These are phyloP conservation scores for Penicillium sp. DNA, from an alignment of 2,329 filamentous ascomycete species.

Conservation along the genomic window DNA sequence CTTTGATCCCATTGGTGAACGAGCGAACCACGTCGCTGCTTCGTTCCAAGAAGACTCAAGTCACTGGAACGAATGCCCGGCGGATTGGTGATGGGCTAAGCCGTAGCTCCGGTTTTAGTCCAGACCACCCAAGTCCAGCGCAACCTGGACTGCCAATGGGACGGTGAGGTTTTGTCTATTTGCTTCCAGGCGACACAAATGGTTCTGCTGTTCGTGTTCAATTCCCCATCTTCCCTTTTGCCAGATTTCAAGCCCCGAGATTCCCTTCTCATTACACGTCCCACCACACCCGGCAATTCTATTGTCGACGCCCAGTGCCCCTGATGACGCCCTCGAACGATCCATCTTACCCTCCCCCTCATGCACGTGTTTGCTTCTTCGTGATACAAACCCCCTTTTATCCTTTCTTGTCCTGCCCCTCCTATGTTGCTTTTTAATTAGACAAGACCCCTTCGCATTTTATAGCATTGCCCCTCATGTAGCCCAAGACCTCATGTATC, in stretches of 20 bases:
- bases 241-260: background rate
- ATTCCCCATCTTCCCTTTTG: conserved; percentile 2
- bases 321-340: conserved; percentile 23
- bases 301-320: background rate
- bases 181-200: background rate
- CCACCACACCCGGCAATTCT: conserved; percentile 5
- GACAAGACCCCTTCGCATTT: conserved; percentile 32
- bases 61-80: background rate
- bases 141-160: conserved; percentile 3
- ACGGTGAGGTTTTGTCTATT: conserved; percentile 1
- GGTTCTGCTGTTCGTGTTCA: background rate
- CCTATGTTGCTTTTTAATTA: conserved; percentile 36
- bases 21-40: background rate
- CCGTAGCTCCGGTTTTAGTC: background rate
- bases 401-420: conserved; percentile 15
- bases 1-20: conserved; percentile 8
- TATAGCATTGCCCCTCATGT: conserved; percentile 34
- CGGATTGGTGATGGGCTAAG: background rate
- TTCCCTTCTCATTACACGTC: conserved; percentile 10
- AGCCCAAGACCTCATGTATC: conserved; percentile 44
- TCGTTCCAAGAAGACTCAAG: background rate
- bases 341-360: conserved; percentile 7
- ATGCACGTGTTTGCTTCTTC: conserved; percentile 12
- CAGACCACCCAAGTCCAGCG: background rate
- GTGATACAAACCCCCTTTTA: conserved; percentile 20